Percentiles rank a stretch among this genome's conserved stretches.
Conservation (phyloP, 2,329 filamentous ascomycete species). For the Venturia nashicola region DNA sequence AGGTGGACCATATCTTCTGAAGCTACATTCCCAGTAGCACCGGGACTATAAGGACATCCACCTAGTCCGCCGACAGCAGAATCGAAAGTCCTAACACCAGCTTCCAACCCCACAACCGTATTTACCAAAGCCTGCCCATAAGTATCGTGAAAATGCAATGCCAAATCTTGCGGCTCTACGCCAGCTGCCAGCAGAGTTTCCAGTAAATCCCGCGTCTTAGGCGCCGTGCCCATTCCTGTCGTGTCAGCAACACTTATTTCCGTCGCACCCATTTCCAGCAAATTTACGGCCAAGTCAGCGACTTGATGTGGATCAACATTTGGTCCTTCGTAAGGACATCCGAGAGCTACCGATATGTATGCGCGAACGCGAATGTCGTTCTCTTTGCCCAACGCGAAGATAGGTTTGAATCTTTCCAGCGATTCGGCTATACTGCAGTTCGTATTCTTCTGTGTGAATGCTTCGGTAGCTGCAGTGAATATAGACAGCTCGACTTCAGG, state of each 20-base stretch:
- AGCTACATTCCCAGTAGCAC: conserved; percentile 75
- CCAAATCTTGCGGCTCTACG: conserved; percentile 57
- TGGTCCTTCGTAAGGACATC: conserved; percentile 63
- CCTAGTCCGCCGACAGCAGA: conserved; percentile 69
- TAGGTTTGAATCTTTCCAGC: conserved; percentile 54
- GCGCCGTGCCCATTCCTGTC: conserved; percentile 79
- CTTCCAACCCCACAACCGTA: conserved; percentile 61
- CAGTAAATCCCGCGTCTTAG: conserved; percentile 52
- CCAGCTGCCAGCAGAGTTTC: conserved; percentile 53
- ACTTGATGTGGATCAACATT: conserved; percentile 47
- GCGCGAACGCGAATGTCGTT: conserved; percentile 58
- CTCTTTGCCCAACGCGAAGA: conserved; percentile 56
- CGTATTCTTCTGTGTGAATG: conserved; percentile 69
- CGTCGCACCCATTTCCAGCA: conserved; percentile 79
- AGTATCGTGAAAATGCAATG: conserved; percentile 82
- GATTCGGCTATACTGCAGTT: conserved; percentile 70
- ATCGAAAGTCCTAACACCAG: conserved; percentile 70
- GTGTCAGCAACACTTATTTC: conserved; percentile 87
- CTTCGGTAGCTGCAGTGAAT: conserved; percentile 71
- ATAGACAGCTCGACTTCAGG: conserved; percentile 58
- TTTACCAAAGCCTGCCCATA: conserved; percentile 81
- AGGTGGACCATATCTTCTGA: conserved; percentile 75
- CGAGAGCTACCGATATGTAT: conserved; percentile 69
- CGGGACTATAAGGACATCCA: conserved; percentile 75
- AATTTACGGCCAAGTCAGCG: conserved; percentile 46